These are phyloP conservation scores for Kwoniella newhampshirensis DNA, from an alignment of 768 basidiomycete species.

Conservation along the genomic window DNA sequence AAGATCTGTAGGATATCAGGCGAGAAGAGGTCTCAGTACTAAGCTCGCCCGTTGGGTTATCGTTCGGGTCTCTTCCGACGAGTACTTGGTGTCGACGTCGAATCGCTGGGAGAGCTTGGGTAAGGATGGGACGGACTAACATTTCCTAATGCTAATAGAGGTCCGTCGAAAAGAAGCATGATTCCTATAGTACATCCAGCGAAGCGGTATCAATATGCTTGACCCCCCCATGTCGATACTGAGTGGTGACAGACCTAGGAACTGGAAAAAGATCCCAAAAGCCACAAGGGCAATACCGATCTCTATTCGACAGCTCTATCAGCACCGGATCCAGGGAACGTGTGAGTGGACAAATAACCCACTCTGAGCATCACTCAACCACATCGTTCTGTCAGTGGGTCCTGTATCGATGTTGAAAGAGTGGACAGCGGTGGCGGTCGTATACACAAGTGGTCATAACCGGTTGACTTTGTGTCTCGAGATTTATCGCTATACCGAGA, in stretches of 20 bases:
- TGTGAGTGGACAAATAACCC: constrained; percentile 13
- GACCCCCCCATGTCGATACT: neutral
- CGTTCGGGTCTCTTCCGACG: neutral
- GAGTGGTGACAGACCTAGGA: constrained; percentile 64
- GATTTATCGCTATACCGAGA: too few species aligned
- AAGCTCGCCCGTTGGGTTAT: neutral
- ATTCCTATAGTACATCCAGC: constrained; percentile 56
- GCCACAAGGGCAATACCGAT: constrained; percentile 96
- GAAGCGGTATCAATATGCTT: neutral
- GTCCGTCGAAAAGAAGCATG: constrained; percentile 93
- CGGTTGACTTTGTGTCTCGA: too few species aligned
- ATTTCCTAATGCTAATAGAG: constrained; percentile 93
- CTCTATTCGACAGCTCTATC: constrained; percentile 63
- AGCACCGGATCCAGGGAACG: neutral
- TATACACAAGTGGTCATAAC: too few species aligned
- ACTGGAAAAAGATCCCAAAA: constrained; percentile 92
- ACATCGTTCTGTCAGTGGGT: constrained; percentile 52
- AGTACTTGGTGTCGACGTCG: neutral
- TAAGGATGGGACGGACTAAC: constrained; percentile 58
- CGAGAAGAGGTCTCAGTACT: neutral
- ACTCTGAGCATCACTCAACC: constrained; percentile 63
- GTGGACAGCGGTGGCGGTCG: too few species aligned
- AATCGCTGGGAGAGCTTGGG: neutral
- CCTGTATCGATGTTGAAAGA: neutral
- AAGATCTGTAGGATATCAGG: constrained; percentile 63